phyloP scores from a whole-genome alignment of 2,329 filamentous ascomycete genomes.

The Botrytis hyacinthi region DNA sequence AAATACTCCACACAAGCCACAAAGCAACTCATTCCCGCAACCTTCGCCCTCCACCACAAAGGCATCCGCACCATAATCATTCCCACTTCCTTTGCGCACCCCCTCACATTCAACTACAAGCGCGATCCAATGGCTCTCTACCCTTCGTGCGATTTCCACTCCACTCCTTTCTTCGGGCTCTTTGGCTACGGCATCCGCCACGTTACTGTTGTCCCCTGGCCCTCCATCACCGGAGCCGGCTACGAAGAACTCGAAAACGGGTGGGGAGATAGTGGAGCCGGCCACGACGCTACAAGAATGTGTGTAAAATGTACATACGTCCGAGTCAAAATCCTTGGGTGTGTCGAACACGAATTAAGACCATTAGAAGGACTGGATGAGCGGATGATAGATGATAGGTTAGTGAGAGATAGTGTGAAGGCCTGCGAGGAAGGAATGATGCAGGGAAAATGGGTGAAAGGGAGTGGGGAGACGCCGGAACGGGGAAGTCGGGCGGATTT shows the following conservation, averaged over 20 bases:
- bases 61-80: conserved; percentile 25
- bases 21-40: background rate
- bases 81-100: conserved; percentile 35
- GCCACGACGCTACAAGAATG: conserved; percentile 26
- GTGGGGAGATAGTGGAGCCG: conserved; percentile 10
- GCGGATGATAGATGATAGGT: conserved; percentile 19
- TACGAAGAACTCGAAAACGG: conserved; percentile 33
- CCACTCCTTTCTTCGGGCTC: conserved; percentile 33
- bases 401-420: conserved; percentile 18
- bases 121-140: conserved; percentile 17
- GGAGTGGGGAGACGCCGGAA: background rate
- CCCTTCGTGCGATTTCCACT: conserved; percentile 31
- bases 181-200: conserved; percentile 25
- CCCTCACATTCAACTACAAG: conserved; percentile 35
- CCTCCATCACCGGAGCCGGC: conserved; percentile 10
- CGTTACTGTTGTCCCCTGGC: conserved; percentile 29
- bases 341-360: conserved; percentile 24
- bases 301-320: conserved; percentile 32
- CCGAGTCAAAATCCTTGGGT: conserved; percentile 28
- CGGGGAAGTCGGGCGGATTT: conserved; percentile 15
- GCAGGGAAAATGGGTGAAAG: background rate
- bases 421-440: conserved; percentile 3
- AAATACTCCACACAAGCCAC: background rate
- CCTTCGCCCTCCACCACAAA: background rate
- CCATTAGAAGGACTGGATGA: conserved; percentile 23